A percentile compares a stretch with the other conserved stretches of the same genome.
These are phyloP conservation scores for Cutaneotrichosporon curvatum DNA, from an alignment of 1,284 basidiomycete species.

Conservation along the genomic window DNA sequence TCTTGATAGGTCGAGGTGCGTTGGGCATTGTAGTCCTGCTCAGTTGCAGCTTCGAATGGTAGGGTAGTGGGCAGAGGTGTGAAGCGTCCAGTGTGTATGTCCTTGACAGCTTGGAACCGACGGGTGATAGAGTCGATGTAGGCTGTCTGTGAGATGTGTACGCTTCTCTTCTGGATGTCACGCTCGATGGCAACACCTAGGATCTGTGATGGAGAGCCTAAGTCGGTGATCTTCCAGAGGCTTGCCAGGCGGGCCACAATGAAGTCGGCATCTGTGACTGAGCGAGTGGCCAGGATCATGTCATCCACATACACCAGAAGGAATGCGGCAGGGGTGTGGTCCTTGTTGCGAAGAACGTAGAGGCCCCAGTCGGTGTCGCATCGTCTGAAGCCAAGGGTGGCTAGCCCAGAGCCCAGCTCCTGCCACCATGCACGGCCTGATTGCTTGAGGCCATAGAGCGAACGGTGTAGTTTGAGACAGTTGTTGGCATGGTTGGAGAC, in stretches of 20 bases:
- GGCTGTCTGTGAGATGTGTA: too few relatives aligned
- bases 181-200: conserved; percentile 31
- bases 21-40: too few relatives aligned
- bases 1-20: too few relatives aligned
- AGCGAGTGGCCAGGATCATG: conserved; percentile 11
- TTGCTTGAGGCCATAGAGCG: conserved; percentile 50
- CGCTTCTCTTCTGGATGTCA: too few relatives aligned
- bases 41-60: too few relatives aligned
- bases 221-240: conserved; percentile 23
- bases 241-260: conserved; percentile 21
- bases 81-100: too few relatives aligned
- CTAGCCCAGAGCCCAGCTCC: conserved; percentile 40
- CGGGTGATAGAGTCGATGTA: too few relatives aligned
- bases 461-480: conserved; percentile 29
- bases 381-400: conserved; percentile 32
- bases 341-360: conserved; percentile 18
- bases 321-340: conserved; percentile 5
- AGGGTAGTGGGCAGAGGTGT: too few relatives aligned
- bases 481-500: background rate
- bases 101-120: too few relatives aligned
- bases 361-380: conserved; percentile 44
- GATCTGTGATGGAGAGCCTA: conserved; percentile 26
- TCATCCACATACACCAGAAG: conserved; percentile 19
- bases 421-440: conserved; percentile 34
- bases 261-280: background rate